Base-by-base conservation (phyloP, 2,329 filamentous ascomycete species). In the Elsinoe fawcettii region DNA sequence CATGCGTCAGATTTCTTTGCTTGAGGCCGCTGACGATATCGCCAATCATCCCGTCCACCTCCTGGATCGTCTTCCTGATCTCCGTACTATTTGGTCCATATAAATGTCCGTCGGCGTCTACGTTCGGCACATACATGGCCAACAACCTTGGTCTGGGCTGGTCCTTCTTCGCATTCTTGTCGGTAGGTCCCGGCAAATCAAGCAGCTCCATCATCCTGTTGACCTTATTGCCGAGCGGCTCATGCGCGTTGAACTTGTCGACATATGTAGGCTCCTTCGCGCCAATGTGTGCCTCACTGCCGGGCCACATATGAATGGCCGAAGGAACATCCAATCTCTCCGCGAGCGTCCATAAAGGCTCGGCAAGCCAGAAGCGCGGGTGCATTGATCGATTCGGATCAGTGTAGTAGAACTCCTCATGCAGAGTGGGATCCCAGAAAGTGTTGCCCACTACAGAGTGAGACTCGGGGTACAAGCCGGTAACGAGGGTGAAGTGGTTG, bases 281-380 rank as follows among this genome's bases (percentile, higher is more conserved):
- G 11, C 83, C 78, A 60, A 95, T 87, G 69, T 90, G 85, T 5
- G 91, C 91, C 73, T 99, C 93, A 43, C 88, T 95, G 1, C 93
- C 93, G 1, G 93, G 93, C 93, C 93, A 99, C 93, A 99, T 99
- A 70, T 99, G 93, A 23, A 99, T 84, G 0, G 90, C 93, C 27
- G 85, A 84, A 58, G 82, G 81, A 30, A 95, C 77, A 5, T 87
- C 87, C 63, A 90, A 86, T 58, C 81, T 82, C 74, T 97, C 93
- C 4, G 92, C 92, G 1, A 92, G 95, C 23, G 87, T 86, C 93
- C 93, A 99, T 27, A 99, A 78, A 0, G 93, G 93, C 69, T 97
- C 90, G 2, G 90, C 93, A 39, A 81, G 84, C 92, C 93, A 99
- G 92, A 93, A 99, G 68, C 92, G 89, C 1, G 88, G 77, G 63